A percentile compares a stretch with the other conserved stretches of the same genome.
phyloP scores from a whole-genome alignment of 2,329 filamentous ascomycete genomes.

The Botrytis deweyae region DNA sequence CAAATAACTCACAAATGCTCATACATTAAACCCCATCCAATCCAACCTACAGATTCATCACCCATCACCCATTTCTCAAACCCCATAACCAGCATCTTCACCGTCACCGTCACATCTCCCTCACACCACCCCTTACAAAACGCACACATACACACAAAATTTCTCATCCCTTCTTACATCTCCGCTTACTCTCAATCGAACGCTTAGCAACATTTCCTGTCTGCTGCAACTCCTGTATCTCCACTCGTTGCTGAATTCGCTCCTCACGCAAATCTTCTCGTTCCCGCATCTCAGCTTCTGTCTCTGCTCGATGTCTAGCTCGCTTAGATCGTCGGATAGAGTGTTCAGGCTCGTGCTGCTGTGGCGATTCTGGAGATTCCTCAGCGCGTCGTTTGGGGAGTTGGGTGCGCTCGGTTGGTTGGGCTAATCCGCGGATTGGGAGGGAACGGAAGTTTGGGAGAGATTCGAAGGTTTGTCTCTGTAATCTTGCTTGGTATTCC shows the following conservation, averaged over 20 bases:
- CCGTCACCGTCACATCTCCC: neutral
- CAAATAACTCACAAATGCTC: neutral
- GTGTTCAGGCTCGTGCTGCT: neutral
- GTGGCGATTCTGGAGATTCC: neutral
- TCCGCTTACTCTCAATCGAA: neutral
- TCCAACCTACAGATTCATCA: no score
- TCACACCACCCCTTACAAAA: neutral
- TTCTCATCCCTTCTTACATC: neutral
- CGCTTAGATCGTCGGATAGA: neutral
- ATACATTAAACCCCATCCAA: neutral
- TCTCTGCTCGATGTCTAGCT: neutral
- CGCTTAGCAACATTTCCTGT: neutral
- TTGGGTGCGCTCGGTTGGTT: neutral
- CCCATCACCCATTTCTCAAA: neutral
- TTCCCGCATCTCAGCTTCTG: neutral
- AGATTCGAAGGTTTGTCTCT: neutral
- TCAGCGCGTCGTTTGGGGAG: neutral
- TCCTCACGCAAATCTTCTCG: neutral
- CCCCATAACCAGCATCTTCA: accelerated
- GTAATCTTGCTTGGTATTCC: neutral
- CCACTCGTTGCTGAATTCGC: neutral
- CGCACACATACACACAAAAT: no score
- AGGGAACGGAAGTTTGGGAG: neutral
- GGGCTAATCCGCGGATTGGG: neutral
- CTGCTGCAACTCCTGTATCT: neutral